Conservation (phyloP, 2,329 filamentous ascomycete species). For the Pseudogymnoascus pannorum region DNA sequence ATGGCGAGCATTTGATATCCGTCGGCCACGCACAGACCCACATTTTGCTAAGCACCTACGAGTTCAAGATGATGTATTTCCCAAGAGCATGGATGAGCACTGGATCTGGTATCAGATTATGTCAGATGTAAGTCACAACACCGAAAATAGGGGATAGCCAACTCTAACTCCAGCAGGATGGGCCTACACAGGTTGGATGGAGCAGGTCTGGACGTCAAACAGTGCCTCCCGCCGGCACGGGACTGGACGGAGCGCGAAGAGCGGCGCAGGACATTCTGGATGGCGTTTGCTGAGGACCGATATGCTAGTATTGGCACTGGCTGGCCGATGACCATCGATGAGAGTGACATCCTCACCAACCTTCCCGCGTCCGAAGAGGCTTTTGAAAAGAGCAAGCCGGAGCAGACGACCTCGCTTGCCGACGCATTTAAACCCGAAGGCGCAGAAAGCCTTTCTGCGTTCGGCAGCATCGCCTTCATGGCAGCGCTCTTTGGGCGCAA, state of each 20-base stretch:
- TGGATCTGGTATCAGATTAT: conserved; percentile 70
- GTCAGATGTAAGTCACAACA: conserved; percentile 60
- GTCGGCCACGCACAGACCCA: conserved; percentile 83
- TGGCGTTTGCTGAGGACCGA: conserved; percentile 81
- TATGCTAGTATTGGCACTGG: conserved; percentile 95
- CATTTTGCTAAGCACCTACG: conserved; percentile 70
- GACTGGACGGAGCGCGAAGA: conserved; percentile 96
- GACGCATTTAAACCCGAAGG: conserved; percentile 66
- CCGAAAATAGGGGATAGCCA: conserved; percentile 44
- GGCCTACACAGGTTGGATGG: conserved; percentile 84
- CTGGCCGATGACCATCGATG: conserved; percentile 93
- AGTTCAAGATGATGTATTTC: conserved; percentile 98
- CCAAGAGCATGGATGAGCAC: conserved; percentile 91
- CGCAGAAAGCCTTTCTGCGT: conserved; percentile 66
- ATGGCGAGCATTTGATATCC: conserved; percentile 82
- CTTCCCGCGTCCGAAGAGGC: conserved; percentile 79
- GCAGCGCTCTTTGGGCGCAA: conserved; percentile 89
- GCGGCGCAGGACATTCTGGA: conserved; percentile 87
- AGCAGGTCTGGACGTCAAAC: conserved; percentile 78
- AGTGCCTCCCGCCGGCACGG: conserved; percentile 74
- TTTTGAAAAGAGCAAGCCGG: conserved; percentile 70
- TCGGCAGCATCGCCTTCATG: conserved; percentile 74
- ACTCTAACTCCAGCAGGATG: conserved; percentile 60
- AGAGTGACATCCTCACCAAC: conserved; percentile 81
- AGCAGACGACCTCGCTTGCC: conserved; percentile 61